Base-by-base conservation (phyloP, 192 early-diverging fungal genomes). In the Podila verticillata region DNA sequence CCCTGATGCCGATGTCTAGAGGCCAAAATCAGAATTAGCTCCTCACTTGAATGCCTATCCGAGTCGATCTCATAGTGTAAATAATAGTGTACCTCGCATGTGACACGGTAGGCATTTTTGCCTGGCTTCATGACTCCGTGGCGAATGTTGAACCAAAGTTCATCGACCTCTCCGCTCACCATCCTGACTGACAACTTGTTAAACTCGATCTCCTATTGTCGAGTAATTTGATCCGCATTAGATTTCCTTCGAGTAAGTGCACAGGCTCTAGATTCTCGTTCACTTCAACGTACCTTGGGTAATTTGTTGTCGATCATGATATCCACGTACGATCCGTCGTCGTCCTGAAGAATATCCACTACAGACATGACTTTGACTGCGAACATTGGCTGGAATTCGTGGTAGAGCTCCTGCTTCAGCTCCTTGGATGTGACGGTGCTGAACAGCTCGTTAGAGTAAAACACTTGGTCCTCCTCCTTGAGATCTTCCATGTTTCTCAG, bases 271-370 rank as follows among this genome's bases (percentile, higher is more conserved):
- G 13, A 44, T 44, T 17, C 13, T 12, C 13, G 10, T 34, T 31
- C 44, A 29, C 3, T n/a, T 30, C 15, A 19, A 60, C 49, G 65
- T 73, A 92, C 91, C 75, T 88, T 88, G 47, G 88, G 84, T 3
- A 93, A 63, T 47, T 82, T 73, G 68, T 86, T 93, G 13, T 87
- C 83, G 28, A 93, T 83, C 39, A 67, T 62, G 20, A 93, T 64
- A 29, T 85, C 81, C 5, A 91, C 69, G 51, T 83, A 82, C 2
- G 89, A 82, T 1, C 86, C 82, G 32, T 91, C 88, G 12, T 90
- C 89, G 48, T 87, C 74, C 24, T 64, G 83, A 32, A 90, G 68
- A 66, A 87, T 87, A 65, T 93, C 91, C 5, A 92, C 84, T 13
- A 94, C 75, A 0, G 82, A 81, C 7, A 74, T 66, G 5, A 91